These are phyloP conservation scores for Ascosphaera aggregata DNA, from an alignment of 2,329 filamentous ascomycete genomes.

Conservation along the genomic window DNA sequence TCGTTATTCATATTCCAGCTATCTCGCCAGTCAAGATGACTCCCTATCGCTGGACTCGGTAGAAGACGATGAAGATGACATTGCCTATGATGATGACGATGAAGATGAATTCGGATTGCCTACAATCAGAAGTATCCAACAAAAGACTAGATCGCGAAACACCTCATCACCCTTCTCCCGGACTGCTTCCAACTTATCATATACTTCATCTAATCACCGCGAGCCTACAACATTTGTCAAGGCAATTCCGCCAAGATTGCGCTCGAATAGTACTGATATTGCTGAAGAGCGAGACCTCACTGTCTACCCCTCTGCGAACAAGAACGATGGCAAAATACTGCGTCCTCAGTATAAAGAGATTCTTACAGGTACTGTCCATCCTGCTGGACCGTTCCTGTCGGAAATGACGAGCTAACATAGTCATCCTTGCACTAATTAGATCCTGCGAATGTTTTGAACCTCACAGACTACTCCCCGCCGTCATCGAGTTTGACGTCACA, in stretches of 20 bases:
- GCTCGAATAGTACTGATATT: constrained; percentile 80
- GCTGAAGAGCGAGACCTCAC: constrained; percentile 68
- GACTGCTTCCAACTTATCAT: not conserved
- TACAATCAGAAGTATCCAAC: constrained; percentile 75
- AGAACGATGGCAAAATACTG: constrained; percentile 81
- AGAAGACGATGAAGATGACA: constrained; percentile 41
- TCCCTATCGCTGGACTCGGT: not conserved
- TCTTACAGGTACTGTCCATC: constrained; percentile 34
- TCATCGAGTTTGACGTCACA: constrained; percentile 54
- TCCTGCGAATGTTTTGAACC: constrained; percentile 81
- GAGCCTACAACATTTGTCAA: not conserved
- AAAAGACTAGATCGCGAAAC: constrained; percentile 24
- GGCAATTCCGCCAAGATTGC: constrained; percentile 23
- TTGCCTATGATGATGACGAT: constrained; percentile 63
- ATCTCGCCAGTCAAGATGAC: constrained; percentile 30
- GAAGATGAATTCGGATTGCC: constrained; percentile 92
- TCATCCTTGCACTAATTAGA: constrained; percentile 17
- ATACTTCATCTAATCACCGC: not conserved
- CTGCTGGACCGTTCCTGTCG: not conserved
- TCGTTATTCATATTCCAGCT: constrained; percentile 54
- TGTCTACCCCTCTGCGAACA: constrained; percentile 70
- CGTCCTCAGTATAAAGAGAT: constrained; percentile 97
- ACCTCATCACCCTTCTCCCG: not conserved
- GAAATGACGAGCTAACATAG: constrained; percentile 4
- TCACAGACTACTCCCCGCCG: constrained; percentile 68